A percentile compares a stretch with the other conserved stretches of the same genome.
Conservation (phyloP, 2,329 filamentous ascomycete genomes). For the Exophiala oligosperma region DNA sequence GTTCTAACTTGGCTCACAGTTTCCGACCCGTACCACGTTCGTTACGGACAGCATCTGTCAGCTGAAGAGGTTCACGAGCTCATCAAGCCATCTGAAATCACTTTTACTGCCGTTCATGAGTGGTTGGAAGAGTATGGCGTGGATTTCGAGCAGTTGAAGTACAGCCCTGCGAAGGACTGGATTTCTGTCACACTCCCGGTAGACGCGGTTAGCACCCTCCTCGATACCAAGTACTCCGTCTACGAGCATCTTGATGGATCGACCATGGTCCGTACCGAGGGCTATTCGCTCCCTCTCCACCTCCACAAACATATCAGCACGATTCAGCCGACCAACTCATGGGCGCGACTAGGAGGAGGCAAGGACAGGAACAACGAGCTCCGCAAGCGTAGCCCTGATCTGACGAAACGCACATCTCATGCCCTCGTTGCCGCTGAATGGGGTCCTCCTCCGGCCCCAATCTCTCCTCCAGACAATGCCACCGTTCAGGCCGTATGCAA, state of each 20-base stretch:
- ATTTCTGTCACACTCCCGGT: slow-evolving; percentile 21
- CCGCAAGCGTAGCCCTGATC: slow-evolving; percentile 12
- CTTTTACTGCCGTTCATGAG: slow-evolving; percentile 18
- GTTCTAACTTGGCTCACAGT: slow-evolving; percentile 8
- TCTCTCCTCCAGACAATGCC: slow-evolving; percentile 16
- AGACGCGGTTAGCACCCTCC: slow-evolving; percentile 15
- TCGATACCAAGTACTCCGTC: slow-evolving; percentile 24
- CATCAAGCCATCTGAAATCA: slow-evolving; percentile 21
- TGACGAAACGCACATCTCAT: slow-evolving; percentile 13
- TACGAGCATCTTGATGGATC: slow-evolving; percentile 22
- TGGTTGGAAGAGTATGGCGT: slow-evolving; percentile 51
- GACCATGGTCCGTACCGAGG: slow-evolving; percentile 21
- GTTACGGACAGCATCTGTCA: slow-evolving; percentile 26
- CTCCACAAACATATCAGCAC: slow-evolving; percentile 26
- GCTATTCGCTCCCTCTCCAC: slow-evolving; percentile 23
- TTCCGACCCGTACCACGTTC: slow-evolving; percentile 19
- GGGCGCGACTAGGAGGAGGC: slow-evolving; percentile 12
- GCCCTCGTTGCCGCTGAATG: slow-evolving; percentile 15
- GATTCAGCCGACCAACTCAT: slow-evolving; percentile 26
- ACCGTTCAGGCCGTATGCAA: slow-evolving; percentile 49
- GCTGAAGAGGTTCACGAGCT: slow-evolving; percentile 26
- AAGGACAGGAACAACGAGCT: slow-evolving; percentile 14
- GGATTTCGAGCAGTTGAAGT: slow-evolving; percentile 34
- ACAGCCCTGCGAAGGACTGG: slow-evolving; percentile 25
- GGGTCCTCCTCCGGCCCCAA: slow-evolving; percentile 6